Conservation (phyloP, 1,284 basidiomycete species). For the Cutaneotrichosporon dermatis region DNA sequence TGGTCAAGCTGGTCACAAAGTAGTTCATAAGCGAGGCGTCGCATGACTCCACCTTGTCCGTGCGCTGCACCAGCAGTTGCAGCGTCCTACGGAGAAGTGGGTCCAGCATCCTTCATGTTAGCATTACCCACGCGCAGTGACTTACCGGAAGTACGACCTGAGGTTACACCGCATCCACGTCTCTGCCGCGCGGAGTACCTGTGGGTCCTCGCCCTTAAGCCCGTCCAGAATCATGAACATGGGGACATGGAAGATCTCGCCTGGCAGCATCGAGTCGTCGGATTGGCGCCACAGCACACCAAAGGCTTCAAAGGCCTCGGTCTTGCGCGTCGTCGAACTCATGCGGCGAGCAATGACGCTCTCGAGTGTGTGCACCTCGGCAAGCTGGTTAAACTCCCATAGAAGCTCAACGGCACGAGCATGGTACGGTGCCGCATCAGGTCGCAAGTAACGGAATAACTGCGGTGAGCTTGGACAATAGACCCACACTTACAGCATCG, state of each 20-base stretch:
- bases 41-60: background rate
- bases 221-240: constrained; percentile 83
- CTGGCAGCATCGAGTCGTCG: constrained; percentile 75
- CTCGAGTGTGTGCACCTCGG: constrained; percentile 55
- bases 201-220: constrained; percentile 68
- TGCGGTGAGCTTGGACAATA: constrained; percentile 38
- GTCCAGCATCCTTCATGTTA: constrained; percentile 64
- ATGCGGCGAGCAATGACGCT: constrained; percentile 55
- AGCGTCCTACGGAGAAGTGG: constrained; percentile 66
- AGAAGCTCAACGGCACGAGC: constrained; percentile 76
- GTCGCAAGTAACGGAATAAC: constrained; percentile 71
- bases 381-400: constrained; percentile 57
- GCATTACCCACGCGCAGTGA: too few relatives aligned
- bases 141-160: constrained; percentile 80
- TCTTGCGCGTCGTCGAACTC: constrained; percentile 5
- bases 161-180: constrained; percentile 93
- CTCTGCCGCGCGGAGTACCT: constrained; percentile 70
- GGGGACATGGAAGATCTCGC: constrained; percentile 74
- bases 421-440: constrained; percentile 68
- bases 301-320: constrained; percentile 74
- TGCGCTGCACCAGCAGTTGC: constrained; percentile 3
- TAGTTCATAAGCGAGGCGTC: constrained; percentile 22
- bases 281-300: constrained; percentile 87
- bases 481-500: constrained; percentile 24
- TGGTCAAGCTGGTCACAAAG: constrained; percentile 61